A percentile compares a stretch with the other conserved stretches of the same genome.
Conservation (phyloP, 768 basidiomycete genomes). For the Hydnum rufescens region DNA sequence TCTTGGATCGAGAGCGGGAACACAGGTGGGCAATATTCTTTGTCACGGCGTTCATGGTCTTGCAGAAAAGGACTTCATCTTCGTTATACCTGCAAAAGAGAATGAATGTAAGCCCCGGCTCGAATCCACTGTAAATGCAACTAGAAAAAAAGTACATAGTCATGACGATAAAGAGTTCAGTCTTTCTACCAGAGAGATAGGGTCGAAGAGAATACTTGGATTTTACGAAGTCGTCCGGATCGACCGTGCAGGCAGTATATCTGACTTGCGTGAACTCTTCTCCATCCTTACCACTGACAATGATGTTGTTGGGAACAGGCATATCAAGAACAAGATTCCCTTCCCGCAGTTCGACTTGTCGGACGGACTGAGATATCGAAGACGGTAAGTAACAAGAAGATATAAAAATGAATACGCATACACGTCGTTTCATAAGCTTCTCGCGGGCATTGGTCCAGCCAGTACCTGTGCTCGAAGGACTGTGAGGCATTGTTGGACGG, state of each 20-base stretch:
- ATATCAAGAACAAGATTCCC: constrained; percentile 78
- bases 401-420: constrained; percentile 8
- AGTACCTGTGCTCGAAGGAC: constrained; percentile 9
- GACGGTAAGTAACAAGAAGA: not conserved
- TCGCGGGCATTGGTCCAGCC: constrained; percentile 55
- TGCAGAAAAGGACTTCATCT: constrained; percentile 57
- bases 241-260: constrained; percentile 77
- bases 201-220: constrained; percentile 61
- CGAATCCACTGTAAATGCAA: not conserved
- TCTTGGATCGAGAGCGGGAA: constrained; percentile 46
- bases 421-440: constrained; percentile 60
- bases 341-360: constrained; percentile 58
- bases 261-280: constrained; percentile 73
- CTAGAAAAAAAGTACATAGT: constrained; percentile 37
- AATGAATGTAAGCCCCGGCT: not conserved
- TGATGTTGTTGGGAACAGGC: constrained; percentile 55
- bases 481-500: constrained; percentile 1
- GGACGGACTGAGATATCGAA: constrained; percentile 26
- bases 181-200: constrained; percentile 58
- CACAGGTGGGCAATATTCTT: constrained; percentile 75
- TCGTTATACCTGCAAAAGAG: constrained; percentile 41
- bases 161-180: constrained; percentile 89
- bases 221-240: constrained; percentile 72
- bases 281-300: constrained; percentile 40
- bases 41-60: constrained; percentile 80